Evolutionary conservation across 1,284 basidiomycete genomes (phyloP).

Genomic region (Melanopsichium pennsylvanicum): DNA sequence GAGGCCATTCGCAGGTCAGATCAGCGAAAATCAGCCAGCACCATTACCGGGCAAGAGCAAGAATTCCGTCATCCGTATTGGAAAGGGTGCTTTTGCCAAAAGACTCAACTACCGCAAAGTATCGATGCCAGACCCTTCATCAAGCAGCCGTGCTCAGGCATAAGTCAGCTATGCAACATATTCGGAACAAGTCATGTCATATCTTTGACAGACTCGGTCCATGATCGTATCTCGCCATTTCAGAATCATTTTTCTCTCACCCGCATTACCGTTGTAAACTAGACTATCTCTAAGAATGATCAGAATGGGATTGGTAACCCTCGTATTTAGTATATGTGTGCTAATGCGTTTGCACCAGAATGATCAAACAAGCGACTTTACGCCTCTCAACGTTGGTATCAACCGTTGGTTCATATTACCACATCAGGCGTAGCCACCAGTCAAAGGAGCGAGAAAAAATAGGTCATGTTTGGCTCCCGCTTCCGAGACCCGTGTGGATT

Average conservation of each 20-base stretch:
- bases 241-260: too few species aligned
- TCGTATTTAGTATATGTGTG: neutral
- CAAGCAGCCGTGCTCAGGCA: constrained; percentile 1
- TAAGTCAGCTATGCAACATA: neutral
- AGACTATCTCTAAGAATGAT: constrained; percentile 1
- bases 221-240: too few species aligned
- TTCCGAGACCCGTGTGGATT: constrained; percentile 14
- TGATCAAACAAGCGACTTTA: too few species aligned
- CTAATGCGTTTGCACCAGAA: too few species aligned
- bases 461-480: neutral
- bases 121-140: constrained; percentile 13
- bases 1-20: constrained; percentile 46
- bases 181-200: too few species aligned
- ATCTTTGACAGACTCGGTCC: too few species aligned
- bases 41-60: constrained; percentile 38
- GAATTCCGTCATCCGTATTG: constrained; percentile 60
- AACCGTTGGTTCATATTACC: too few species aligned
- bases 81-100: constrained; percentile 61
- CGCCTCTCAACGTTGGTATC: too few species aligned
- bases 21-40: constrained; percentile 18
- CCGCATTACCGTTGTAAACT: constrained; percentile 27
- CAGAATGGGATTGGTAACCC: constrained; percentile 5
- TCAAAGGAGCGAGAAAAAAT: neutral
- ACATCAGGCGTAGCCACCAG: too few species aligned
- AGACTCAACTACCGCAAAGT: constrained; percentile 46